Evolutionary conservation across 495 filamentous ascomycete species (phyloP).

Genomic region (Annulohypoxylon stygium): DNA sequence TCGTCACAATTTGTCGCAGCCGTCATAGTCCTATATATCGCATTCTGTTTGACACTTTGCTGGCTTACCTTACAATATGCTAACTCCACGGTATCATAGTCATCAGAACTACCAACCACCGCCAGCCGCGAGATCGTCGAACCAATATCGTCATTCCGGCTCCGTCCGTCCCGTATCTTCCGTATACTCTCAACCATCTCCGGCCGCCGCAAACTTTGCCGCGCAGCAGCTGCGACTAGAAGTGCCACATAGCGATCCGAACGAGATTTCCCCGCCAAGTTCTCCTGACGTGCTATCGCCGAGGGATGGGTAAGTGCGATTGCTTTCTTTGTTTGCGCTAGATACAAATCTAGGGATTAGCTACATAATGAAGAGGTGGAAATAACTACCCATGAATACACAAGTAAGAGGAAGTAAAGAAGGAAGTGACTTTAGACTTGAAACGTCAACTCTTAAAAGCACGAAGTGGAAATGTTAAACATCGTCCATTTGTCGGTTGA

Average conservation of each 20-base stretch:
- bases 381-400: constrained; percentile 8
- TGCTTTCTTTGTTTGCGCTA: constrained; percentile 24
- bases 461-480: constrained; percentile 16
- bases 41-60: constrained; percentile 6
- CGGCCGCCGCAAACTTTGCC: constrained; percentile 46
- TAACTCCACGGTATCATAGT: constrained; percentile 44
- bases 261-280: constrained; percentile 63
- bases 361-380: constrained; percentile 11
- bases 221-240: constrained; percentile 50
- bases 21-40: constrained; percentile 15
- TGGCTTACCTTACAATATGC: constrained; percentile 35
- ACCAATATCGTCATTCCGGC: constrained; percentile 50
- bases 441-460: neutral
- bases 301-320: constrained; percentile 51
- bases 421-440: constrained; percentile 3
- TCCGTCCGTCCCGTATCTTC: constrained; percentile 57
- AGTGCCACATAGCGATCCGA: constrained; percentile 53
- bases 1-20: constrained; percentile 13
- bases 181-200: constrained; percentile 55
- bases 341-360: neutral
- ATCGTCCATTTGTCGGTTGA: constrained; percentile 13
- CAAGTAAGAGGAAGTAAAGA: neutral
- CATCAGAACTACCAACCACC: constrained; percentile 36
- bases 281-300: constrained; percentile 57
- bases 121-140: constrained; percentile 52